phyloP scores from a whole-genome alignment of 176 grass and related monocot species.

The Bolboschoenus planiculmis region DNA sequence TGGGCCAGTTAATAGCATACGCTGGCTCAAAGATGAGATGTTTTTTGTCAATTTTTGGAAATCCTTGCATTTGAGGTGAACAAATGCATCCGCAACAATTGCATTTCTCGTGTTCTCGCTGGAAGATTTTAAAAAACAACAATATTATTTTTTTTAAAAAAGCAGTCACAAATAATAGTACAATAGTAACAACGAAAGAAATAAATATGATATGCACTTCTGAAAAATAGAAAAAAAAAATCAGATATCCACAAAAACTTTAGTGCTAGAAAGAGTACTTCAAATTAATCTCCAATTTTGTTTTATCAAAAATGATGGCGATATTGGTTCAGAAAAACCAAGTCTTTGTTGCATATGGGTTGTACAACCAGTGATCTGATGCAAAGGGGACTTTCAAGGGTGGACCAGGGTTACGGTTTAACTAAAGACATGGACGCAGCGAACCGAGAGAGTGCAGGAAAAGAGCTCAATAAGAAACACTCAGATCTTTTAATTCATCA shows the following conservation, averaged over 20 bases:
- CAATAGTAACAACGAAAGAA: not conserved
- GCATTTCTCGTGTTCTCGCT: conserved; percentile 77
- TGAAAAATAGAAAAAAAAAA: not conserved
- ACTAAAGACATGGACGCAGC: not conserved
- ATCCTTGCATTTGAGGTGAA: conserved; percentile 82
- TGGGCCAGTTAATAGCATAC: conserved; percentile 82
- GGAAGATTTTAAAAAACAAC: conserved; percentile 34
- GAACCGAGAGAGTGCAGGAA: not conserved
- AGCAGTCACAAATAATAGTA: not conserved
- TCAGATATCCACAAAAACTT: not conserved
- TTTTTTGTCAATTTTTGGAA: conserved; percentile 57
- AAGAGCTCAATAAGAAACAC: not conserved
- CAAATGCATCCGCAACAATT: conserved; percentile 73
- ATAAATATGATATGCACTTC: not conserved
- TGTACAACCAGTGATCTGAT: not conserved
- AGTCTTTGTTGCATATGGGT: not conserved
- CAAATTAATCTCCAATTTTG: not conserved
- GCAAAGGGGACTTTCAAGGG: not conserved
- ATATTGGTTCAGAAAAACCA: not conserved
- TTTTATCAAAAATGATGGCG: not conserved
- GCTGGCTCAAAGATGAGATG: conserved; percentile 83
- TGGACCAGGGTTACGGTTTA: not conserved
- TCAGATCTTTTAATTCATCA: not conserved
- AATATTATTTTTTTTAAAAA: not conserved
- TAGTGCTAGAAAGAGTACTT: conserved; percentile 3